Evolutionary conservation across 768 basidiomycete genomes (phyloP), one percentile per base, ranked within the genome.

Genomic region (Rhodosporidiobolus odoratus): DNA sequence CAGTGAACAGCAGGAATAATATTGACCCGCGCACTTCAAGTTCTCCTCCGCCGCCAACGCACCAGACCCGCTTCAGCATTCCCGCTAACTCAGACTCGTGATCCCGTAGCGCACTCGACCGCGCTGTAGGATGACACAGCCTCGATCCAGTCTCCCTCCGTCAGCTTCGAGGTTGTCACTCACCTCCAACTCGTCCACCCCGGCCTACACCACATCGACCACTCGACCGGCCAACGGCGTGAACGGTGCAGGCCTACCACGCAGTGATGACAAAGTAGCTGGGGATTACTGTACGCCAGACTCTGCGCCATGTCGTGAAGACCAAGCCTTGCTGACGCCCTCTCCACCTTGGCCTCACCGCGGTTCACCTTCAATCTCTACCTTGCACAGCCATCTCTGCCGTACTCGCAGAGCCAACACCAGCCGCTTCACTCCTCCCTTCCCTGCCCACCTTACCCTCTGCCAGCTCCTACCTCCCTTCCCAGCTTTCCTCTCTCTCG

Each of bases 371-470:
- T 35, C 37, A 12, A 35, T 15, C 34, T 48, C 35, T 1, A 27
- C 3, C 34, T 12, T n/a, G 8, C 27, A 12, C 78, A 96, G 94
- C 92, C 47, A 93, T 96, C 73, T 94, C 93, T 15, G 93, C 91
- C 25, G 90, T 96, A 35, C 85, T 96, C 61, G 93, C 93, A 76
- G 92, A 89, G 76, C 94, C 94, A 1, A 87, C 89, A 77, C 89
- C 38, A 38, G 12, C 89, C 58, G 88, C 89, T 12, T 92, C 94
- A 19, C 89, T 94, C 38, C 91, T 95, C 78, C 86, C 92, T 0
- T 75, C 79, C 38, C 90, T 94, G 74, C 89, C 92, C 1, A 80
- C 87, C 0, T 82, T 97, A 32, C 41, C 70, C 35, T 62, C 66
- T 1, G 65, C 65, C 8, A 71, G 71, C 62, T 32, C 66, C 35